These are phyloP conservation scores for Botrytis squamosa DNA, from an alignment of 2,329 filamentous ascomycete species.

Conservation along the genomic window DNA sequence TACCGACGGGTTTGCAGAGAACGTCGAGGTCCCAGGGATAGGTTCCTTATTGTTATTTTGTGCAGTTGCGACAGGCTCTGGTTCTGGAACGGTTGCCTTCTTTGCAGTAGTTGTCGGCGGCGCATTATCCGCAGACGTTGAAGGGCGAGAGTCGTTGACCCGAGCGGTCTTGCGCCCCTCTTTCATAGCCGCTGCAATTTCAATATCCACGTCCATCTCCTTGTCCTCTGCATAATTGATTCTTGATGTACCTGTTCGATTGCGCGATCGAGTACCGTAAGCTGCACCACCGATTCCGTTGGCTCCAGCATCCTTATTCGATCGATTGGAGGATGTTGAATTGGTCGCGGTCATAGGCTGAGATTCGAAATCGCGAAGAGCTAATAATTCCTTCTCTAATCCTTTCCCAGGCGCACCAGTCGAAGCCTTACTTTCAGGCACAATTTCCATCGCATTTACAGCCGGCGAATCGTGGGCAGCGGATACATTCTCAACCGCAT, in stretches of 20 bases:
- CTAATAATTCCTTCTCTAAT: constrained; percentile 23
- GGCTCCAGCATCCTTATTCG: constrained; percentile 48
- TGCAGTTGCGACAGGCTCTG: constrained; percentile 31
- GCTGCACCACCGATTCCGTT: constrained; percentile 36
- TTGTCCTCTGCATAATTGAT: constrained; percentile 95
- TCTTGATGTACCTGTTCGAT: constrained; percentile 74
- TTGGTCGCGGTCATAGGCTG: constrained; percentile 51
- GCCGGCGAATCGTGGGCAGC: constrained; percentile 24
- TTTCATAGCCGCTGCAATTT: constrained; percentile 59
- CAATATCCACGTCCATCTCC: constrained; percentile 88
- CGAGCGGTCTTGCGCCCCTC: constrained; percentile 57
- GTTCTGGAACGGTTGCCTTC: constrained; percentile 41
- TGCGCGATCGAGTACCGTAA: constrained; percentile 93
- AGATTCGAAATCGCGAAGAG: constrained; percentile 36
- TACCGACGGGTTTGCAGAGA: constrained; percentile 48
- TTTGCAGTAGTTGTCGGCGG: constrained; percentile 39
- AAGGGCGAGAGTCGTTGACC: constrained; percentile 31
- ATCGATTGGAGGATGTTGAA: constrained; percentile 46
- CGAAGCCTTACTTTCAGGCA: constrained; percentile 16
- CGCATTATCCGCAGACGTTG: constrained; percentile 25
- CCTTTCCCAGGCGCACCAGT: constrained; percentile 23
- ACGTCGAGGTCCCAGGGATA: constrained; percentile 58
- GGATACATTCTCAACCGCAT: constrained; percentile 19
- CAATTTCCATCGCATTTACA: constrained; percentile 22
- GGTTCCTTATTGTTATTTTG: constrained; percentile 44